phyloP scores from a whole-genome alignment of 805 yeast genomes.

The Barnettozyma californica region DNA sequence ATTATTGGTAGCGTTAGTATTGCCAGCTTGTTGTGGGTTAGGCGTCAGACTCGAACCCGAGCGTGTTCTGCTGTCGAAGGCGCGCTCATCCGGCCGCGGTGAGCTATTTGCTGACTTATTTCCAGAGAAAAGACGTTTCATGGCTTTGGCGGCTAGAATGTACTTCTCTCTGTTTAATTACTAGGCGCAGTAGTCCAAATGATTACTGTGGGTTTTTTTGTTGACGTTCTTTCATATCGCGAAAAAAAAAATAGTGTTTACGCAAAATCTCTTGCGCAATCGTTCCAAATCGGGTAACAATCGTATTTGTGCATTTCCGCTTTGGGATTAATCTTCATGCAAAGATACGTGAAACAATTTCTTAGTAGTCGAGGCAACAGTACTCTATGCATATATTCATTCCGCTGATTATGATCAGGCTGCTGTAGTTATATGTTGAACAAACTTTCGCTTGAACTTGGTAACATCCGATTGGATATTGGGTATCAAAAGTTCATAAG shows the following conservation, averaged over 20 bases:
- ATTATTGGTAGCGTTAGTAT: neutral
- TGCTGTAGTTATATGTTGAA: neutral
- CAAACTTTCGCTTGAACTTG: conserved; percentile 18
- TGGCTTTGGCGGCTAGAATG: neutral
- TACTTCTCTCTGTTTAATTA: neutral
- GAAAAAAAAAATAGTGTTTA: neutral
- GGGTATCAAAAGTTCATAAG: conserved; percentile 15
- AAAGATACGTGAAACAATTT: neutral
- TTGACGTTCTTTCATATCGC: neutral
- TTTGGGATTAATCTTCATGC: neutral
- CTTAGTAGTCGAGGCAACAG: neutral
- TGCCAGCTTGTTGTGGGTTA: neutral
- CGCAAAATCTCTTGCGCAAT: neutral
- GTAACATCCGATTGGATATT: conserved; percentile 13
- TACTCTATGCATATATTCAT: neutral
- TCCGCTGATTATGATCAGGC: too few relatives aligned
- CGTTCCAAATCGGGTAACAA: neutral
- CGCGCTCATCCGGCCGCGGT: conserved; percentile 1
- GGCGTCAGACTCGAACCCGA: conserved; percentile 1
- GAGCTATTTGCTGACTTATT: conserved; percentile 5
- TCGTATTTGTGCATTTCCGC: neutral
- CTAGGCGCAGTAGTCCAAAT: too few relatives aligned
- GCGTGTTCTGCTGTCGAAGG: conserved; percentile 1
- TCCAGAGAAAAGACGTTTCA: conserved; percentile 7
- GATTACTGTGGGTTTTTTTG: neutral